Evolutionary conservation across 768 basidiomycete genomes (phyloP).

Genomic region (Mycena maculata): DNA sequence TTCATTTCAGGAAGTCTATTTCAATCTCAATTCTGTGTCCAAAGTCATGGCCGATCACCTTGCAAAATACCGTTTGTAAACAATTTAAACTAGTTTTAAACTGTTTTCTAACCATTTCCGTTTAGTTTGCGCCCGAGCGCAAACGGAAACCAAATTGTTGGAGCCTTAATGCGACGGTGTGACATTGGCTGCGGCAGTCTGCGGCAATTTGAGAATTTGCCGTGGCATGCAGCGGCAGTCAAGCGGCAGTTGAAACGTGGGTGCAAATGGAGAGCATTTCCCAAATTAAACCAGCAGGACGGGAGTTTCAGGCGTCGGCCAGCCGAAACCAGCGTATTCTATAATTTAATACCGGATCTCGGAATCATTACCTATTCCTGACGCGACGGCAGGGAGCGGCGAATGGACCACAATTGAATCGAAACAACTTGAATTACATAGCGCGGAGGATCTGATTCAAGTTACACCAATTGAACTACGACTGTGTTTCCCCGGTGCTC

Average conservation of each 20-base stretch:
- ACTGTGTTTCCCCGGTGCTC: constrained; percentile 5
- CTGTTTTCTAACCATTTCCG: too few species aligned
- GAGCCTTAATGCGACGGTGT: too few species aligned
- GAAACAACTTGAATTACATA: constrained; percentile 11
- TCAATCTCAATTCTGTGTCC: too few species aligned
- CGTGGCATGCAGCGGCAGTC: too few species aligned
- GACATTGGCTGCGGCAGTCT: constrained; percentile 8
- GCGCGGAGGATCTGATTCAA: constrained; percentile 2
- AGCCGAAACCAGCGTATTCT: constrained; percentile 1
- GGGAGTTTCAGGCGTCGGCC: constrained; percentile 1
- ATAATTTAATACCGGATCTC: not conserved
- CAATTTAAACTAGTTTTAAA: too few species aligned
- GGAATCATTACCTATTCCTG: constrained; percentile 8
- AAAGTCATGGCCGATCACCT: too few species aligned
- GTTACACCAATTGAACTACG: constrained; percentile 9
- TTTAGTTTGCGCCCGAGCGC: too few species aligned
- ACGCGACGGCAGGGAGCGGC: not conserved
- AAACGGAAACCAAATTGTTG: constrained; percentile 1
- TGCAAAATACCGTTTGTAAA: too few species aligned
- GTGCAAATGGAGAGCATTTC: constrained; percentile 8
- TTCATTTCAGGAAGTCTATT: too few species aligned
- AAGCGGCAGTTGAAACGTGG: too few species aligned
- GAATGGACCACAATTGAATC: constrained; percentile 6
- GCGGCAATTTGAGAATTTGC: too few species aligned
- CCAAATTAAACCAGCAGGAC: constrained; percentile 5